phyloP scores from a whole-genome alignment of 2,329 filamentous ascomycete genomes.

The Pseudogymnoascus sp. region DNA sequence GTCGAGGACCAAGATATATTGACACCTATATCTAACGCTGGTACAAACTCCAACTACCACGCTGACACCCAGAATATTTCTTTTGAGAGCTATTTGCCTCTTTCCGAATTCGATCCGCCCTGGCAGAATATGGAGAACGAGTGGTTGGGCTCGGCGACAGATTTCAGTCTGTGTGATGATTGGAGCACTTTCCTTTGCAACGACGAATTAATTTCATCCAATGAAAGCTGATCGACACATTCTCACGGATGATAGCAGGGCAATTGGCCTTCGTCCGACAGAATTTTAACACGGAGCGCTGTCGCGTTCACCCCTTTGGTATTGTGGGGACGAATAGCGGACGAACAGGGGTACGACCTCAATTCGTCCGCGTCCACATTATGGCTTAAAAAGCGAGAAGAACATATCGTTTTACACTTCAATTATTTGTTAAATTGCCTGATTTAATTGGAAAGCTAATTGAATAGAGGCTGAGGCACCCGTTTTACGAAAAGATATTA shows the following conservation, averaged over 20 bases:
- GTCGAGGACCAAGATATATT: not conserved
- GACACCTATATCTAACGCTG: not conserved
- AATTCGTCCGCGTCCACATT: not conserved
- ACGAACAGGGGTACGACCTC: not conserved
- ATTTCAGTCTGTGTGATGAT: conserved; percentile 2
- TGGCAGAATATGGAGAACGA: not conserved
- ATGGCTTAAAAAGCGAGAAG: not conserved
- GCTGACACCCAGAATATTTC: not conserved
- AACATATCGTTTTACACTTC: not conserved
- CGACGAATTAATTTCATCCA: not conserved
- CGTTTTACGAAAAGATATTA: not conserved
- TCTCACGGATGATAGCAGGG: not conserved
- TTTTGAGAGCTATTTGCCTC: not conserved
- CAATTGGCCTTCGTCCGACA: not conserved
- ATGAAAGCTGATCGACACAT: not conserved
- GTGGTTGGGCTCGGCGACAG: not conserved
- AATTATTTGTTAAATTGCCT: not conserved
- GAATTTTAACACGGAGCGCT: not conserved
- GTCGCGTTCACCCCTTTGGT: not conserved
- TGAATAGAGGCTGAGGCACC: not conserved
- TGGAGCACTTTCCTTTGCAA: conserved; percentile 1
- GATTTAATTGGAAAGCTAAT: not conserved
- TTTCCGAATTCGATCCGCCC: not conserved
- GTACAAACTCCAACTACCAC: not conserved
- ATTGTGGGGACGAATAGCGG: not conserved